Base-by-base conservation (phyloP, 768 basidiomycete genomes). In the Amanita pseudoporphyria region DNA sequence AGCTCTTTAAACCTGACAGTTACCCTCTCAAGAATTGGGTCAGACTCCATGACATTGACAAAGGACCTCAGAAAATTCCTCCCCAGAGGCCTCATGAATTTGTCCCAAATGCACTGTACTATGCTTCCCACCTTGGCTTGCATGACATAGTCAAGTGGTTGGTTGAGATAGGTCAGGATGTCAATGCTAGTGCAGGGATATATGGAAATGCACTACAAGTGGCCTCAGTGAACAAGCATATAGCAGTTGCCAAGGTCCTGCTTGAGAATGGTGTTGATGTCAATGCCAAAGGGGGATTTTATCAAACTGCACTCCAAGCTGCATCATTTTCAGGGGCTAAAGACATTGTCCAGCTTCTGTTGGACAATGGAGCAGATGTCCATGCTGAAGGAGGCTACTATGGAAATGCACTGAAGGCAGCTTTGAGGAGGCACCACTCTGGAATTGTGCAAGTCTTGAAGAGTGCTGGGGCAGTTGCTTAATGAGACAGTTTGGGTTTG, bases 91-190 rank as follows among this genome's bases (percentile, higher is more conserved):
- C 24, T 6, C n/a, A 22, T 22, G 36, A 37, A 6, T 38, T 18
- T 16, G 18, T 3, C 10, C 35, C 36, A 16, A 38, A 37, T 19
- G 35, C 24, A 3, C 9, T 37, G 13, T 47, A 47, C 26, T 47
- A 47, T 47, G 46, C 46, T 28, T 37, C 46, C 7, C 36, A 16
- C 14, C n/a, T 47, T 12, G 46, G 46, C 7, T 47, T 47, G 26
- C 6, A 37, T 18, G 24, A 16, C 5, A 13, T 47, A 16, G 35
- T 47, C 24, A 28, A 16, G 46, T 36, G 35, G 35, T 47, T 47
- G 36, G 18, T 47, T 10, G 18, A 31, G 30, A 32, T 31, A 21
- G 32, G 30, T 1, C 21, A 44, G 16, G 44, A 45, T 45, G 44
- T 45, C 31, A 38, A 36, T 47, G 36, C 24, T 9, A 10, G 6